phyloP scores from a whole-genome alignment of 2,329 filamentous ascomycete genomes.

The Alternaria sp. region DNA sequence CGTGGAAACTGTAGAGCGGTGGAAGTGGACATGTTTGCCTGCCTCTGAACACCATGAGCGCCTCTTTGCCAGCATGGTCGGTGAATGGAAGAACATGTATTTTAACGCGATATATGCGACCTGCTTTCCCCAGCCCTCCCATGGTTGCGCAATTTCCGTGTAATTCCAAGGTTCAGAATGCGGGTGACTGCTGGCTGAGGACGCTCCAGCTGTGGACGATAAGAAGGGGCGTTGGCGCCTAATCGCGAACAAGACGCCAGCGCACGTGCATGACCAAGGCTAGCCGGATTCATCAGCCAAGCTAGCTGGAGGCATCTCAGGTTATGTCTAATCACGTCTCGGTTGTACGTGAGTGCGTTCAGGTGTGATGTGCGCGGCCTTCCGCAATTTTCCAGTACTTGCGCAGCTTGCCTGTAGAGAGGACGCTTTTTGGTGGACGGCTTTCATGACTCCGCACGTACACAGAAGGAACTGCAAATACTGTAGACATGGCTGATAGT shows the following conservation, averaged over 20 bases:
- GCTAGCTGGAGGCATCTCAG: not conserved
- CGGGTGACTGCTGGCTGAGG: too few species aligned
- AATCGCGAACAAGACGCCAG: not conserved
- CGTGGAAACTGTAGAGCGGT: conserved; percentile 14
- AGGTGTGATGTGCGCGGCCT: not conserved
- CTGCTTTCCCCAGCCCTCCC: not conserved
- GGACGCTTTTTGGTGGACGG: not conserved
- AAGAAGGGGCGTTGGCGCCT: not conserved
- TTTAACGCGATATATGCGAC: conserved; percentile 13
- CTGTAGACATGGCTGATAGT: not conserved
- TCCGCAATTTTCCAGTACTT: not conserved
- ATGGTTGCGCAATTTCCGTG: not conserved
- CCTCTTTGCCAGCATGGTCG: conserved; percentile 11
- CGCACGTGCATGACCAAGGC: not conserved
- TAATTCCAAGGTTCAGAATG: too few species aligned
- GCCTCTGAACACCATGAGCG: conserved; percentile 13
- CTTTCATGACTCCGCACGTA: not conserved
- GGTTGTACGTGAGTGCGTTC: not conserved
- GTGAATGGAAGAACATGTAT: conserved; percentile 17
- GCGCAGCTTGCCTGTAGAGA: not conserved
- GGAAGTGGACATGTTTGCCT: conserved; percentile 14
- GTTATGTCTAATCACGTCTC: not conserved
- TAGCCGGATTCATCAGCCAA: not conserved
- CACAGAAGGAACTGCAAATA: not conserved
- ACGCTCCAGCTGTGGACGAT: too few species aligned